Conservation (phyloP, 345 rosid species). For the Citrus sinensis region DNA sequence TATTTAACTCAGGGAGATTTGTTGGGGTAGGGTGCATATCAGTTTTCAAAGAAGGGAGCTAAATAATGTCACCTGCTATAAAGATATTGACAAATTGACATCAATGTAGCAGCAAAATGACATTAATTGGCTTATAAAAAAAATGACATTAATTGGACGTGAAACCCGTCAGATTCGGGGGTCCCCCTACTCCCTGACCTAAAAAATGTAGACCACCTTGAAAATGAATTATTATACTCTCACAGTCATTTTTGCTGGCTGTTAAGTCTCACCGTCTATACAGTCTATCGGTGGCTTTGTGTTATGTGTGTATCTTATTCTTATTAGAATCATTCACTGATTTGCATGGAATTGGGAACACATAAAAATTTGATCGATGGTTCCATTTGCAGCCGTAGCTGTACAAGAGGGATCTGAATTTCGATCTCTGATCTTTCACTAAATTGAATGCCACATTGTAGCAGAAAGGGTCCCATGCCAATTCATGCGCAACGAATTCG, state of each 20-base stretch:
- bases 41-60: too few relatives aligned
- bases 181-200: not conserved
- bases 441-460: not conserved
- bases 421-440: not conserved
- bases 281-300: not conserved
- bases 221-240: not conserved
- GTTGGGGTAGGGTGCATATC: too few relatives aligned
- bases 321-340: not conserved
- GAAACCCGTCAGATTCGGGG: not conserved
- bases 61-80: too few relatives aligned
- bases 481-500: not conserved
- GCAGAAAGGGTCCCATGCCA: constrained; percentile 3
- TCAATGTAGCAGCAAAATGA: not conserved
- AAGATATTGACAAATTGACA: too few relatives aligned
- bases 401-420: not conserved
- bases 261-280: not conserved
- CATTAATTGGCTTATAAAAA: not conserved
- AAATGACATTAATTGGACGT: not conserved
- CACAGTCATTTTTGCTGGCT: not conserved
- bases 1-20: too few relatives aligned
- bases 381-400: not conserved
- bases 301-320: not conserved
- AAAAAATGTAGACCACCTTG: not conserved
- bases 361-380: not conserved
- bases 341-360: not conserved